A percentile compares a stretch with the other conserved stretches of the same genome.
phyloP scores from a whole-genome alignment of 306 rosid species.

The Dryas drummondii region DNA sequence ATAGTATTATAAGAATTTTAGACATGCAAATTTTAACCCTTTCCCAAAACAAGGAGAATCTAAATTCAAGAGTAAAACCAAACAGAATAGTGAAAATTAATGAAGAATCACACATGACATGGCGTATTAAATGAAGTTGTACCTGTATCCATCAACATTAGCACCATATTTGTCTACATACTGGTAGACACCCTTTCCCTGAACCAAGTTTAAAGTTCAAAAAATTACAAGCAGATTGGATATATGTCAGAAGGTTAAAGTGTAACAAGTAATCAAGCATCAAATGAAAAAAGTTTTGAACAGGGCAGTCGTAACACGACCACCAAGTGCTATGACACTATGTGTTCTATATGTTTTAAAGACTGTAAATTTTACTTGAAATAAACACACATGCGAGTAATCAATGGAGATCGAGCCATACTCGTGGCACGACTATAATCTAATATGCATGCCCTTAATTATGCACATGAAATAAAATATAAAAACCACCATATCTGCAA shows the following conservation, averaged over 20 bases:
- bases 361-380: not conserved
- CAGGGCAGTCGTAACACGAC: no score
- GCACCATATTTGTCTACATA: conserved; percentile 97
- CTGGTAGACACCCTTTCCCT: conserved; percentile 99
- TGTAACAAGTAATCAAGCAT: no score
- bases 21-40: not conserved
- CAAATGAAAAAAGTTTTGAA: no score
- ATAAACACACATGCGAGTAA: no score
- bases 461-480: no score
- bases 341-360: no score
- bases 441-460: no score
- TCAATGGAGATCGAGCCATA: no score
- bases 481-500: no score
- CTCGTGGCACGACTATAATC: no score
- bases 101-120: not conserved
- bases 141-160: conserved; percentile 99
- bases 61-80: not conserved
- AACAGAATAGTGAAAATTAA: not conserved
- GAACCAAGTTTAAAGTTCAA: conserved; percentile 15
- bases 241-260: not conserved
- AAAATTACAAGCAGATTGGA: not conserved
- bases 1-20: not conserved
- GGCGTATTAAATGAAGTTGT: not conserved
- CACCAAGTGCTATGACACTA: no score
- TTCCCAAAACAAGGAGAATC: not conserved